These are phyloP conservation scores for Boletus reticulatus DNA, from an alignment of 768 basidiomycete species.

Conservation along the genomic window DNA sequence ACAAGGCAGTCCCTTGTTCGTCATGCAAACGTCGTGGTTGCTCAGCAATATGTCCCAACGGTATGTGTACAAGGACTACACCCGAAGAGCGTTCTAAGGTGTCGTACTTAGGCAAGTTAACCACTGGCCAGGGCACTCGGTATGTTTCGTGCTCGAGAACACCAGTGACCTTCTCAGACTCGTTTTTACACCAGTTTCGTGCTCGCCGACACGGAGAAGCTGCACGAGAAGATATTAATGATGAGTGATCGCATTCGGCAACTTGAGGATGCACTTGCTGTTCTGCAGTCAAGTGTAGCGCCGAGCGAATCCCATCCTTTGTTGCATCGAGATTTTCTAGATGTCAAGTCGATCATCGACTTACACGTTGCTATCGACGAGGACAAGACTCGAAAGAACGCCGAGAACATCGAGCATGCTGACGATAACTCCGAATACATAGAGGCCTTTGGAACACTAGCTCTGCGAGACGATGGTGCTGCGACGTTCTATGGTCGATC, in stretches of 20 bases:
- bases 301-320: conserved; percentile 57
- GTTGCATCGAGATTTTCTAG: conserved; percentile 55
- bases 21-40: conserved; percentile 73
- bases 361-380: conserved; percentile 56
- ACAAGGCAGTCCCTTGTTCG: conserved; percentile 59
- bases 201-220: conserved; percentile 66
- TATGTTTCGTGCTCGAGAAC: conserved; percentile 27
- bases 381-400: conserved; percentile 28
- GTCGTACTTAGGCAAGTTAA: conserved; percentile 47
- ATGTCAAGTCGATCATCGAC: conserved; percentile 68
- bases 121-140: conserved; percentile 79
- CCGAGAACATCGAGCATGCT: conserved; percentile 26
- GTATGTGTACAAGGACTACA: conserved; percentile 7
- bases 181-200: conserved; percentile 48
- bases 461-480: conserved; percentile 66
- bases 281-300: conserved; percentile 46
- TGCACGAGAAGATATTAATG: conserved; percentile 62
- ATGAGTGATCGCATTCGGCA: conserved; percentile 73
- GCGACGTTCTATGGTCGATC: conserved; percentile 73
- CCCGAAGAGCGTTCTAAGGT: background rate
- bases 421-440: conserved; percentile 52
- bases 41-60: conserved; percentile 76
- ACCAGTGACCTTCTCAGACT: background rate
- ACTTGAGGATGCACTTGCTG: conserved; percentile 64
- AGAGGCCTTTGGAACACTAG: conserved; percentile 68